Base-by-base conservation (phyloP, 2,329 filamentous ascomycete genomes). In the Curvularia verruculosa region DNA sequence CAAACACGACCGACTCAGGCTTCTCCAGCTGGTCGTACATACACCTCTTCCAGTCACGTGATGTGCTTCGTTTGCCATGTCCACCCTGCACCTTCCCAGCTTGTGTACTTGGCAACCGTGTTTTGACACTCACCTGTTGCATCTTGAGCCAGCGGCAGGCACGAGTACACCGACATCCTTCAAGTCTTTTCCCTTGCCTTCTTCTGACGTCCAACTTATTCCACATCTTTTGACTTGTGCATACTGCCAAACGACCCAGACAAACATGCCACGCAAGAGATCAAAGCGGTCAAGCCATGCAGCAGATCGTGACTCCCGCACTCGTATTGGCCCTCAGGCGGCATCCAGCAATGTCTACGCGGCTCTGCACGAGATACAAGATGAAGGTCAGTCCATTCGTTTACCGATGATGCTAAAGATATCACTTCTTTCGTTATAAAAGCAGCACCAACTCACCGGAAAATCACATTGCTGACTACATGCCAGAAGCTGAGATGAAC, bases 401-500 rank as follows among this genome's bases (percentile, higher is more conserved):
- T 48, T n/a, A 3, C 24, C 19, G 12, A 23, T 19, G 29, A 18
- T 29, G 21, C 31, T 10, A 37, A 10, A 34, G 28, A 13, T 24
- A 19, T 13, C 21, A 7, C 3, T 15, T 24, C 13, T 43, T 26
- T 43, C 15, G 40, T 10, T 9, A 9, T 10, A 13, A 21, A 46
- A 18, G 2, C 8, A 29, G 3, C n/a, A 31, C 8, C 9, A 13
- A 29, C 9, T 23, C 10, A n/a, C 3, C 1, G 54, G 56, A 51
- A 23, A 18, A 39, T 19, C 26, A 15, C 9, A 23, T 44, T 10
- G n/a, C 59, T 66, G 15, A 66, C 29, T 7, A 4, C 3, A 43
- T 9, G 3, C 15, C 29, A 68, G 67, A 57, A 49, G 63, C 56
- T 6, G 60, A 70, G 23, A 23, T 63, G 31, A 66, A 71, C 39